Evolutionary conservation across 768 basidiomycete species (phyloP), one percentile per base, ranked within the genome.

Genomic region (Lentinus brumalis): DNA sequence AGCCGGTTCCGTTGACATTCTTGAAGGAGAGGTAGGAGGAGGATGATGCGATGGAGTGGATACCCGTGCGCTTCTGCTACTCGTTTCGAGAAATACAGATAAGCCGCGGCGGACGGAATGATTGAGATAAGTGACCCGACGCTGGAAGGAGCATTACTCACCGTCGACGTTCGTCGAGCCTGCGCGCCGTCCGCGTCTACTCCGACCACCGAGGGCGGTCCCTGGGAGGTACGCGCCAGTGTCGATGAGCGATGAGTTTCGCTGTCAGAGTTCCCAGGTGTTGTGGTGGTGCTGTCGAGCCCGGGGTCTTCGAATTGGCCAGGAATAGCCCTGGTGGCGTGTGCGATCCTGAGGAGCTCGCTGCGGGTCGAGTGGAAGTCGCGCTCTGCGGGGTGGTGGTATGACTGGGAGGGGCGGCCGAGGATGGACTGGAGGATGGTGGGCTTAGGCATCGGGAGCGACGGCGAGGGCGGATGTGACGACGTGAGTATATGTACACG

Each of bases 331-430:
- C 35, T 49, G 50, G 56, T 64, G 64, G 55, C 65, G 57, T 54
- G 57, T 46, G 80, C 74, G 61, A 84, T 78, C 12, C 80, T 79
- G 64, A 83, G 66, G 72, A 87, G 78, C 53, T 82, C 79, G 56
- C 75, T 69, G 69, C 80, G 83, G 11, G 77, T 80, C 0, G 82
- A 85, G 62, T 81, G 78, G 66, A 84, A 85, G 5, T 81, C 76
- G 66, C 79, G 81, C 55, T 59, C 62, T 0, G 81, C 35, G 2
- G 78, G 81, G 56, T 77, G 74, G 9, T 74, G 68, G 71, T 91
- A 91, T 0, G 79, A 74, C 69, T 88, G 85, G 1, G 88, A 89
- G 11, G 89, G 89, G 53, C 78, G 71, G 53, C 84, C 82, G 45
- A 92, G 78, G 46, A 90, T 71, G 42, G 77, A 79, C 71, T 91